A percentile compares a stretch with the other conserved stretches of the same genome.
Evolutionary conservation across 2,329 filamentous ascomycete species (phyloP).

Genomic region (Fusarium haematococcum): DNA sequence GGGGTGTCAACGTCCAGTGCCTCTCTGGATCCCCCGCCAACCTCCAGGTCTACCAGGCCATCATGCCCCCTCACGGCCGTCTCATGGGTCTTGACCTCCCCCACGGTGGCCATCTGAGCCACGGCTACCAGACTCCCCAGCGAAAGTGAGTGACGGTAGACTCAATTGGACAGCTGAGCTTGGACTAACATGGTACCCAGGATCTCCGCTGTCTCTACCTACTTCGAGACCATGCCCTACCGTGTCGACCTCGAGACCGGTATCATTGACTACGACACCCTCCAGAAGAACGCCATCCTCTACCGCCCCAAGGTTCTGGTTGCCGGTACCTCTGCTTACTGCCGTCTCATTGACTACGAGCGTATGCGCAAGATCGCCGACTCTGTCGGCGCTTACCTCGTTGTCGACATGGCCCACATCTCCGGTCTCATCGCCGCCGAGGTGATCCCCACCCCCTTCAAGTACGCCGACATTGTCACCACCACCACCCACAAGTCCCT

Average conservation of each 20-base stretch:
- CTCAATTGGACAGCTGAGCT: neutral
- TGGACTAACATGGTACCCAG: conserved; percentile 49
- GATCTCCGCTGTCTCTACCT: conserved; percentile 97
- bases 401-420: conserved; percentile 99
- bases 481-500: conserved; percentile 99
- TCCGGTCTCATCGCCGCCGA: conserved; percentile 93
- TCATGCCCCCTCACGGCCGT: conserved; percentile 95
- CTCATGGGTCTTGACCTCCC: conserved; percentile 97
- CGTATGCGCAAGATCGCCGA: conserved; percentile 97
- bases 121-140: conserved; percentile 96
- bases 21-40: conserved; percentile 95
- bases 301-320: conserved; percentile 97
- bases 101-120: conserved; percentile 93
- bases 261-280: conserved; percentile 95
- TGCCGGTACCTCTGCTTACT: conserved; percentile 97
- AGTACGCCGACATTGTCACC: conserved; percentile 93
- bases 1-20: conserved; percentile 99
- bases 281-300: conserved; percentile 89
- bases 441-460: conserved; percentile 94
- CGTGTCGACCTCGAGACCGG: conserved; percentile 89
- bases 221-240: conserved; percentile 99
- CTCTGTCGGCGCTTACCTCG: conserved; percentile 90
- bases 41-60: conserved; percentile 96
- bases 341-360: conserved; percentile 95
- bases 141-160: conserved; percentile 75